Evolutionary conservation across 2,329 filamentous ascomycete species (phyloP), one percentile per base, ranked within the genome.

Genomic region (Coleophoma eucalyptorum): DNA sequence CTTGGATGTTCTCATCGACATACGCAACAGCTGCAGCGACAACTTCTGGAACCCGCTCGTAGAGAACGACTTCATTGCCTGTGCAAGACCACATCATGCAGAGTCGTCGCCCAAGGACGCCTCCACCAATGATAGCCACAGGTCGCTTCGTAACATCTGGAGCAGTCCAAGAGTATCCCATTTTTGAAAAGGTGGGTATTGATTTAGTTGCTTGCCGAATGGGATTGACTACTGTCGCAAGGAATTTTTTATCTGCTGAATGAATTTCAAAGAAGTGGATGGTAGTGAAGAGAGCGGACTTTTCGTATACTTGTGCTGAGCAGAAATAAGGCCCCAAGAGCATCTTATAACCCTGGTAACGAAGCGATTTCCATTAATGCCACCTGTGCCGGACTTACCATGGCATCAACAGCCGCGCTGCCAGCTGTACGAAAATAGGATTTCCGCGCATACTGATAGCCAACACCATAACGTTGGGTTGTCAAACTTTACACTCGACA

Each of bases 41-140:
- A 33, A 71, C 67, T 35, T 72, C 60, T 3, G 61, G 34, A 37
- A 62, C 67, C 1, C 71, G 73, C 20, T 78, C 76, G 12, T 69
- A 65, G 49, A 78, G 67, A 20, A 64, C 50, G 7, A 77, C 72
- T 18, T 69, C 57, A 54, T 70, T 72, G 2, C 76, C 75, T 5
- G 64, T 68, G 1, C 72, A 64, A 10, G 65, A 67, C 70, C 70
- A 77, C 41, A 56, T 62, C 21, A 65, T 66, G 4, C 65, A 69
- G 13, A 75, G 71, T 15, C 72, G 65, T 8, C 72, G 69, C 5
- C 72, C 72, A 0, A 75, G 62, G 0, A 74, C 71, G 1, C 72
- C 73, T 5, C 61, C 72, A 2, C 72, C 73, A 18, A 75, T 59
- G 13, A 75, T 56, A 4, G 64, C 58, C 21, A 74, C 65, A 3